Conservation (phyloP, 2,329 filamentous ascomycete genomes). For the Stachybotrys chlorohalonatus region DNA sequence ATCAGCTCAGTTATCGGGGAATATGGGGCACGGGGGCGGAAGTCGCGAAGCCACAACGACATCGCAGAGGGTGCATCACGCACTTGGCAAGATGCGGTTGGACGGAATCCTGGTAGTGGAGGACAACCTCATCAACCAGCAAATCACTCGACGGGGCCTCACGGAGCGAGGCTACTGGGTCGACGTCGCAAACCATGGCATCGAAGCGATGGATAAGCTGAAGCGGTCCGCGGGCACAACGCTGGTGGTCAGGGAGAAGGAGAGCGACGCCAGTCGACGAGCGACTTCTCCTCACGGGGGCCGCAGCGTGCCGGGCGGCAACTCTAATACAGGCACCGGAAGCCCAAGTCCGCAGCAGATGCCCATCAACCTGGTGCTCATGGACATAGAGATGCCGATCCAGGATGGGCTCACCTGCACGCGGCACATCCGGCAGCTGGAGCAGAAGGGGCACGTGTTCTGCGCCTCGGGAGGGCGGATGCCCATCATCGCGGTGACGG, state of each 20-base stretch:
- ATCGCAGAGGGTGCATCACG: conserved; percentile 2
- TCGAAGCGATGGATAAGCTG: conserved; percentile 44
- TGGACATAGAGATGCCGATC: conserved; percentile 72
- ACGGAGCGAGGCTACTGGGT: conserved; percentile 39
- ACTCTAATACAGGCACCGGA: conserved; percentile 1
- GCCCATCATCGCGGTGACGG: conserved; percentile 58
- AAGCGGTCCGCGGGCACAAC: conserved; percentile 7
- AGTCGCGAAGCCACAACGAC: background rate
- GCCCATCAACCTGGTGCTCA: conserved; percentile 53
- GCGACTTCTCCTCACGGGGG: background rate
- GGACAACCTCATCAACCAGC: conserved; percentile 53
- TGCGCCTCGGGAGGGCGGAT: conserved; percentile 37
- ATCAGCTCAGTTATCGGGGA: conserved; percentile 13
- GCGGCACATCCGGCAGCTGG: conserved; percentile 52
- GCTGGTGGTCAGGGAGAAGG: background rate
- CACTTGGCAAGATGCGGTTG: conserved; percentile 18
- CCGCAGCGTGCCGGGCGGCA: conserved; percentile 1
- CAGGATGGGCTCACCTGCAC: conserved; percentile 64
- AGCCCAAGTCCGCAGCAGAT: conserved; percentile 10
- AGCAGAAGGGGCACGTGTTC: conserved; percentile 41
- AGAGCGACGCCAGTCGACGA: background rate
- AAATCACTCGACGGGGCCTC: conserved; percentile 42
- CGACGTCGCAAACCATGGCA: conserved; percentile 46
- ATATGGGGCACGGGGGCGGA: conserved; percentile 9
- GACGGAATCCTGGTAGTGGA: conserved; percentile 46